These are phyloP conservation scores for Meredithiella fracta DNA, from an alignment of 2,329 filamentous ascomycete species.

Conservation along the genomic window DNA sequence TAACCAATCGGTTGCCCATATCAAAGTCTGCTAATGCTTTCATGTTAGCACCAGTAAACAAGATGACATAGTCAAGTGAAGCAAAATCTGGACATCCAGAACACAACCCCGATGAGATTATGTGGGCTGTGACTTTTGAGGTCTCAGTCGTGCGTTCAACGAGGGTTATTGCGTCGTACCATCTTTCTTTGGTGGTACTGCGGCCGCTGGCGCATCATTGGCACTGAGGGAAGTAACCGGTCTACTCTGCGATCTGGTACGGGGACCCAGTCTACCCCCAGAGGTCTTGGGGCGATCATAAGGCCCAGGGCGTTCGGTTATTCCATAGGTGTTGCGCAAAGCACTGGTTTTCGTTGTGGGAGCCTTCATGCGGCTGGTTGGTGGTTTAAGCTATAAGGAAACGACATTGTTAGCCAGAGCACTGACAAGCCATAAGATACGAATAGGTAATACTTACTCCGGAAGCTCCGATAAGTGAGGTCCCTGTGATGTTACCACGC, in stretches of 20 bases:
- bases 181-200: neutral
- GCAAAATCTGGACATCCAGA: no score
- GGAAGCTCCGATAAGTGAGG: constrained; percentile 16
- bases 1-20: constrained; percentile 56
- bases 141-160: neutral
- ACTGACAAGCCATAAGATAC: neutral
- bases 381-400: constrained; percentile 10
- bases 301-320: constrained; percentile 33
- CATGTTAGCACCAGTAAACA: constrained; percentile 57
- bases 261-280: constrained; percentile 19
- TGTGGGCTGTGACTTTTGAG: neutral
- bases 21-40: constrained; percentile 55
- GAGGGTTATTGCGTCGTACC: neutral
- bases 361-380: constrained; percentile 7
- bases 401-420: neutral
- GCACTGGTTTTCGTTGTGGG: constrained; percentile 27
- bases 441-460: constrained; percentile 14
- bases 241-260: constrained; percentile 9
- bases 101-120: no score
- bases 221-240: constrained; percentile 6
- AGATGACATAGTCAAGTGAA: constrained; percentile 24
- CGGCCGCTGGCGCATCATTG: neutral
- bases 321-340: constrained; percentile 22
- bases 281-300: constrained; percentile 36
- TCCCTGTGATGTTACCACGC: constrained; percentile 30